Percentiles rank a stretch among this genome's conserved stretches.
Conservation (phyloP, 2,329 filamentous ascomycete species). For the Atkinsonella texensis region DNA sequence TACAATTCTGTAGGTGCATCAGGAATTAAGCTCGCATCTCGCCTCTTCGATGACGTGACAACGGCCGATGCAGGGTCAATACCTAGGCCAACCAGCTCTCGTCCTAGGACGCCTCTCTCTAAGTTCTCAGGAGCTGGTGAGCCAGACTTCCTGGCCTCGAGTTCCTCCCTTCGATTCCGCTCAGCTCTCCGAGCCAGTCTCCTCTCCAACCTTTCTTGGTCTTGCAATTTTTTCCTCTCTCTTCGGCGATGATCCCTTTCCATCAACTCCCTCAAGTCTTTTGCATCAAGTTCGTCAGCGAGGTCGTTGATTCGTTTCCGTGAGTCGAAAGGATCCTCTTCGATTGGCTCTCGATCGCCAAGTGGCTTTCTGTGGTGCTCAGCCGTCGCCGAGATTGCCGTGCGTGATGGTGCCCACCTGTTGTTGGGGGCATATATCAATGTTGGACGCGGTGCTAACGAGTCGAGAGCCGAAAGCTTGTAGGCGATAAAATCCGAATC, state of each 20-base stretch:
- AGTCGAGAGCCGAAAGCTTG: conserved; percentile 66
- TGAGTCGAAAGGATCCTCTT: conserved; percentile 47
- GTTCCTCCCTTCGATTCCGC: conserved; percentile 47
- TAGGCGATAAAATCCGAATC: conserved; percentile 62
- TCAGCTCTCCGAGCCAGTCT: conserved; percentile 56
- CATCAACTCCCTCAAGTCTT: conserved; percentile 76
- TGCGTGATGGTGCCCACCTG: conserved; percentile 37
- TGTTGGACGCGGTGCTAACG: conserved; percentile 76
- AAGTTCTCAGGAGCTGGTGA: conserved; percentile 43
- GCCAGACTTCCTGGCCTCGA: conserved; percentile 38
- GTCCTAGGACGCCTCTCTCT: conserved; percentile 48
- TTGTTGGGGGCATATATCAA: conserved; percentile 61
- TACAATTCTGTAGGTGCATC: conserved; percentile 15
- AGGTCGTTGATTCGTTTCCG: conserved; percentile 57
- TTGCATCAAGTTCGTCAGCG: conserved; percentile 75
- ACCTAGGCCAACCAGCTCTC: conserved; percentile 43
- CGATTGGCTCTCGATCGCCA: conserved; percentile 38
- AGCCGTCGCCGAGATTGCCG: conserved; percentile 33
- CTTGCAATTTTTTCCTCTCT: conserved; percentile 58
- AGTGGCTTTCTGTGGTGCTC: conserved; percentile 41
- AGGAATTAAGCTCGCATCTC: conserved; percentile 11
- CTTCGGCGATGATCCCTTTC: conserved; percentile 74
- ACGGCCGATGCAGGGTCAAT: conserved; percentile 42
- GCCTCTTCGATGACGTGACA: conserved; percentile 44
- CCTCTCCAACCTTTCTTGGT: conserved; percentile 54